phyloP scores from a whole-genome alignment of 106 monocot genomes.

The Chionographis japonica region DNA sequence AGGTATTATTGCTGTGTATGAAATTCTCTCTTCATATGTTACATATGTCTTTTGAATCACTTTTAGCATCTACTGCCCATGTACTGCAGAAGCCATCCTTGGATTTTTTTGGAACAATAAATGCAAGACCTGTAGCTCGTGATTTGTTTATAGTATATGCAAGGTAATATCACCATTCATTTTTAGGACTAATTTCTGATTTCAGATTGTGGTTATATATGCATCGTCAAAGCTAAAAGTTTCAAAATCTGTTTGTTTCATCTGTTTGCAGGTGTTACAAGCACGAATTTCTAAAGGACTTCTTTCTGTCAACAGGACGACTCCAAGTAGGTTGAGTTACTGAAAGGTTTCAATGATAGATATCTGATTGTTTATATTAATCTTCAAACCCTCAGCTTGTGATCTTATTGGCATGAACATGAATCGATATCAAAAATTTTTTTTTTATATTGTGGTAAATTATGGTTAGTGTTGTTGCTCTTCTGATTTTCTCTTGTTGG shows the following conservation, averaged over 20 bases:
- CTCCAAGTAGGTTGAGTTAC: constrained; percentile 64
- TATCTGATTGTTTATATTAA: neutral
- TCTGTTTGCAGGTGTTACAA: constrained; percentile 60
- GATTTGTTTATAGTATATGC: constrained; percentile 92
- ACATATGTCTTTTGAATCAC: neutral
- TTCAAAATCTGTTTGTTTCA: neutral
- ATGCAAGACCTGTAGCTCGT: constrained; percentile 84
- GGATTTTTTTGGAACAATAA: constrained; percentile 84
- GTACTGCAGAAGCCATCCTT: constrained; percentile 51
- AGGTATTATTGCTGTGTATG: constrained; percentile 38
- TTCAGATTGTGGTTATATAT: neutral
- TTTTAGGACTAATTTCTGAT: neutral
- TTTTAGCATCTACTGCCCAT: neutral
- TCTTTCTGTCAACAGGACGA: constrained; percentile 76
- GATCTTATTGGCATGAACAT: no score
- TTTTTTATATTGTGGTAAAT: no score
- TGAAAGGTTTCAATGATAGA: neutral
- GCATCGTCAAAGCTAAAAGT: neutral
- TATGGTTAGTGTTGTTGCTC: no score
- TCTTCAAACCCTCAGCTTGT: no score
- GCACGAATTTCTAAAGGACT: constrained; percentile 88
- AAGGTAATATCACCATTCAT: constrained; percentile 29
- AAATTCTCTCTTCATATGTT: neutral
- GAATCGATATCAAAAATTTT: no score
- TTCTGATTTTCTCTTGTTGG: no score